Evolutionary conservation across 495 filamentous ascomycete genomes (phyloP).

Genomic region (Pseudomonodictys pantanalensis): DNA sequence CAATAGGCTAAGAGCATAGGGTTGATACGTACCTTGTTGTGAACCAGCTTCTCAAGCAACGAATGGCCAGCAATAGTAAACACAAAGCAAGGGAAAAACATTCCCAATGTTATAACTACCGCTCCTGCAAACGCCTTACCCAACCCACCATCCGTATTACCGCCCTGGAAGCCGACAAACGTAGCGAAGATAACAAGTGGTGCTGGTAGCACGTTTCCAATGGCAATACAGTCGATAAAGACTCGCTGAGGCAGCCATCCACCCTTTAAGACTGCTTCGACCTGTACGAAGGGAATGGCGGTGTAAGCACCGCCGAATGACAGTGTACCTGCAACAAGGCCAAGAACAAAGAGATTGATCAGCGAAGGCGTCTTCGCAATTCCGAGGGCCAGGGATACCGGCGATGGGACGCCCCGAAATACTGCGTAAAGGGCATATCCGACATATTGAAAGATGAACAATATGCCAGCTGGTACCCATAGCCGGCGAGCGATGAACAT

Average conservation of each 20-base stretch:
- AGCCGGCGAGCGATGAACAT: slow-evolving; percentile 33
- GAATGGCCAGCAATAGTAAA: slow-evolving; percentile 42
- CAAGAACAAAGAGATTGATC: slow-evolving; percentile 42
- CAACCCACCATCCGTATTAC: slow-evolving; percentile 31
- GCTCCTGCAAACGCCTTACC: slow-evolving; percentile 41
- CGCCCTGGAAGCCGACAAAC: slow-evolving; percentile 44
- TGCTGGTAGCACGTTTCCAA: slow-evolving; percentile 42
- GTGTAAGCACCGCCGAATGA: slow-evolving; percentile 45
- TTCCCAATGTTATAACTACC: slow-evolving; percentile 40
- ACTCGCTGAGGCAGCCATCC: slow-evolving; percentile 40
- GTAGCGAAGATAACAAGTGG: slow-evolving; percentile 44
- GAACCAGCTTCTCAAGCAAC: slow-evolving; percentile 40
- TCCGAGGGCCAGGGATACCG: slow-evolving; percentile 41
- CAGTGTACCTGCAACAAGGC: slow-evolving; percentile 40
- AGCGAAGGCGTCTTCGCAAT: slow-evolving; percentile 40
- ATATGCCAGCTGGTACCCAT: slow-evolving; percentile 32
- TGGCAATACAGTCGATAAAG: slow-evolving; percentile 44
- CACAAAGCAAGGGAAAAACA: slow-evolving; percentile 44
- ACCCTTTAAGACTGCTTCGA: slow-evolving; percentile 43
- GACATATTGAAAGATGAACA: slow-evolving; percentile 41
- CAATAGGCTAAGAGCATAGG: slow-evolving; percentile 1
- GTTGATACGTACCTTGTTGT: slow-evolving; percentile 36
- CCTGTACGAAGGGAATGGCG: slow-evolving; percentile 43
- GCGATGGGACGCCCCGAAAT: slow-evolving; percentile 40
- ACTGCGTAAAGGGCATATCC: slow-evolving; percentile 39